Evolutionary conservation across 2,329 filamentous ascomycete genomes (phyloP).

Genomic region (Fusarium cyanostomum): DNA sequence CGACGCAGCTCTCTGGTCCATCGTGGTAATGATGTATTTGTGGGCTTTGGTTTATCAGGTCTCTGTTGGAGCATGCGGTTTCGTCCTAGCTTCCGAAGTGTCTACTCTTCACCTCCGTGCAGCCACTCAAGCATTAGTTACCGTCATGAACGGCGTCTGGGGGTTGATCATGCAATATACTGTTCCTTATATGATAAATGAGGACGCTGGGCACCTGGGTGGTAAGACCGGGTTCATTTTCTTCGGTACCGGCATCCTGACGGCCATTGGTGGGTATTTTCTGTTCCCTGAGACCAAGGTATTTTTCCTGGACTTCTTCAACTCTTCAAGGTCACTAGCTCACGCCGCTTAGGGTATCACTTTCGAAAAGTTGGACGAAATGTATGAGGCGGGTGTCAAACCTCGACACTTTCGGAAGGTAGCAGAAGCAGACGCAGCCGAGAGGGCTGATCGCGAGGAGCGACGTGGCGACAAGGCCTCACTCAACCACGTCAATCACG

Average conservation of each 20-base stretch:
- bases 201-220: slow-evolving; percentile 40
- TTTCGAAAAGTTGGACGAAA: slow-evolving; percentile 29
- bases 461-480: too few species aligned
- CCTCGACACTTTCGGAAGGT: slow-evolving; percentile 28
- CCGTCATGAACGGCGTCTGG: slow-evolving; percentile 42
- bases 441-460: too few species aligned
- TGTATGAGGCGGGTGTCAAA: slow-evolving; percentile 15
- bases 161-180: slow-evolving; percentile 47
- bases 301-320: neutral
- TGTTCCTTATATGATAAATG: slow-evolving; percentile 48
- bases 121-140: slow-evolving; percentile 44
- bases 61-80: slow-evolving; percentile 49
- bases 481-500: too few species aligned
- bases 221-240: slow-evolving; percentile 44
- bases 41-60: slow-evolving; percentile 51
- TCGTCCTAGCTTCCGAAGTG: slow-evolving; percentile 49
- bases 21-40: slow-evolving; percentile 44
- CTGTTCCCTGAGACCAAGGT: slow-evolving; percentile 37
- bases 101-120: slow-evolving; percentile 46
- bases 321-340: too few species aligned
- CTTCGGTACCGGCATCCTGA: slow-evolving; percentile 25
- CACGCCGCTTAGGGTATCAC: slow-evolving; percentile 25
- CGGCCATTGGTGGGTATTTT: slow-evolving; percentile 20
- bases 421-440: too few species aligned
- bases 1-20: slow-evolving; percentile 39